Evolutionary conservation across 2,329 filamentous ascomycete species (phyloP).

Genomic region (Esteya vermicola): DNA sequence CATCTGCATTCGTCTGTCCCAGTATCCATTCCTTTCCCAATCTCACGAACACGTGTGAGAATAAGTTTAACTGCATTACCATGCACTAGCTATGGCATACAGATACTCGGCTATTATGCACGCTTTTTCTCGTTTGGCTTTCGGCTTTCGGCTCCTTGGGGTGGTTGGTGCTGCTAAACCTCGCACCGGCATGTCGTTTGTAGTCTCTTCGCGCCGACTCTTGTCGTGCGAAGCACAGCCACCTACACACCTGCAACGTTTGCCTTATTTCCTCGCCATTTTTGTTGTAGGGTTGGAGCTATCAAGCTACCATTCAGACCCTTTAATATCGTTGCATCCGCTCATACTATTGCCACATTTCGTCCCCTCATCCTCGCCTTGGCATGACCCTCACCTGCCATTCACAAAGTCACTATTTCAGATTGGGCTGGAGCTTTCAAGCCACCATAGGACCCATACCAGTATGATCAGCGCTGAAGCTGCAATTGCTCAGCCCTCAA

Average conservation of each 20-base stretch:
- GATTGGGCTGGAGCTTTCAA: constrained; percentile 49
- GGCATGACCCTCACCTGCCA: background rate
- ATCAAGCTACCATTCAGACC: constrained; percentile 35
- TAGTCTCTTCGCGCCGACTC: no score
- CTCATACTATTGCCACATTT: constrained; percentile 10
- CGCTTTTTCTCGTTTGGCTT: no score
- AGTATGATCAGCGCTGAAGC: constrained; percentile 12
- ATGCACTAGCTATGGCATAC: constrained; percentile 4
- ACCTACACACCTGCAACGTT: no score
- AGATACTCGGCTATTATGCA: no score
- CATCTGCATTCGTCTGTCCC: background rate
- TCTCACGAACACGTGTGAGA: background rate
- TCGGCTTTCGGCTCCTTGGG: background rate
- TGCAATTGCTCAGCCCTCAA: constrained; percentile 10
- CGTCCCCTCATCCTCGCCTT: constrained; percentile 3
- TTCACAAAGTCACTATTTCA: constrained; percentile 7
- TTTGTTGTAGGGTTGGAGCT: constrained; percentile 28
- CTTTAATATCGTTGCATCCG: constrained; percentile 15
- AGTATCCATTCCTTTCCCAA: background rate
- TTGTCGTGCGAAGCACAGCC: no score
- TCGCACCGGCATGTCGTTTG: background rate
- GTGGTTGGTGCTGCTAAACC: background rate
- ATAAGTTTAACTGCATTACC: background rate
- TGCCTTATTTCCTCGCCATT: background rate
- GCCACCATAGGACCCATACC: constrained; percentile 41